phyloP scores from a whole-genome alignment of 192 early-diverging fungal genomes.

The Geranomyces variabilis region DNA sequence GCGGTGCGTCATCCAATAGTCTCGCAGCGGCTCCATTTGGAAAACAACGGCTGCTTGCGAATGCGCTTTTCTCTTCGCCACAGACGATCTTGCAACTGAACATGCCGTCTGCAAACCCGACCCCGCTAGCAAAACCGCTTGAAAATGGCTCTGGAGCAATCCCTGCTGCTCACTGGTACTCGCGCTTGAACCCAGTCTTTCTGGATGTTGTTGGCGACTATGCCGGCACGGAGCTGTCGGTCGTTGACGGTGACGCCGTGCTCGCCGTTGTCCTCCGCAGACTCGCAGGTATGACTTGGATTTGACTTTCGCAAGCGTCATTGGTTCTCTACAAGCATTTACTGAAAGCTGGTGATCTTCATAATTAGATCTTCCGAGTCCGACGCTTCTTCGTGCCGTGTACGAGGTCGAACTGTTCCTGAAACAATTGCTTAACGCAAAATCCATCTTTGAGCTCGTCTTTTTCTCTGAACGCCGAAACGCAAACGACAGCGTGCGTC shows the following conservation, averaged over 20 bases:
- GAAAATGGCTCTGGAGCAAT: no score
- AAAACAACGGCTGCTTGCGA: no score
- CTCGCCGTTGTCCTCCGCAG: slow-evolving; percentile 9
- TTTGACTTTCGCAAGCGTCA: no score
- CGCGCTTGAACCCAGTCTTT: slow-evolving; percentile 2
- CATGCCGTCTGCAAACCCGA: not conserved
- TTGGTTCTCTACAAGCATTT: no score
- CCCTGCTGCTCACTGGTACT: slow-evolving; percentile 26
- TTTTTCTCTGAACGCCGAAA: slow-evolving; percentile 31
- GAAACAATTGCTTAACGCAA: slow-evolving; percentile 25
- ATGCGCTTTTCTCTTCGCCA: no score
- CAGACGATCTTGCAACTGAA: not conserved
- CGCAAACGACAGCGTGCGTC: not conserved
- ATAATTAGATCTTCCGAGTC: not conserved
- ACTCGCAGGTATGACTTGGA: slow-evolving; percentile 1
- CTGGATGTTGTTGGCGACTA: slow-evolving; percentile 49
- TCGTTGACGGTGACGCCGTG: slow-evolving; percentile 48
- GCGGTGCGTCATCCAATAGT: no score
- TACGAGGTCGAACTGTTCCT: slow-evolving; percentile 39
- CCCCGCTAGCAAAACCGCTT: no score
- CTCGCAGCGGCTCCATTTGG: no score
- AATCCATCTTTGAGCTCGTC: slow-evolving; percentile 38
- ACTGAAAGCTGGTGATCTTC: no score
- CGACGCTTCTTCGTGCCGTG: slow-evolving; percentile 21
- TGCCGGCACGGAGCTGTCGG: slow-evolving; percentile 47